Evolutionary conservation across 495 filamentous ascomycete genomes (phyloP).

Genomic region (Letharia columbiana): DNA sequence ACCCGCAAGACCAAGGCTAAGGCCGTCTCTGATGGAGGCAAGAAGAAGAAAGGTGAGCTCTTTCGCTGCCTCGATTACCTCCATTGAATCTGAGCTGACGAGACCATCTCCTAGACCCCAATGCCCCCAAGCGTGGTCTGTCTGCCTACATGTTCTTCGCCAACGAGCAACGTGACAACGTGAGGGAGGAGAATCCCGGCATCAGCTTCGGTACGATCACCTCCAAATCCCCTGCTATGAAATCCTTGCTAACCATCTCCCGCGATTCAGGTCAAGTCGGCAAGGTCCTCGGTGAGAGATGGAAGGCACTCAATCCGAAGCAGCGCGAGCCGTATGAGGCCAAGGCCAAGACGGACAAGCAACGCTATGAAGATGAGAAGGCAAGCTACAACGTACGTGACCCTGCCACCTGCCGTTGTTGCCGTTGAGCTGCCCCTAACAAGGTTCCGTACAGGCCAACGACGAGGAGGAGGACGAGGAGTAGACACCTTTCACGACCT

Average conservation of each 20-base stretch:
- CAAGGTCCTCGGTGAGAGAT: slow-evolving; percentile 93
- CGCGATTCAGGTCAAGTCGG: slow-evolving; percentile 74
- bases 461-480: slow-evolving; percentile 50
- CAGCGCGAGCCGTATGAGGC: slow-evolving; percentile 88
- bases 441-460: slow-evolving; percentile 30
- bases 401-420: neutral
- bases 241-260: slow-evolving; percentile 10
- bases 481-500: slow-evolving; percentile 25
- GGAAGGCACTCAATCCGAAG: slow-evolving; percentile 88
- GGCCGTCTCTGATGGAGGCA: slow-evolving; percentile 38
- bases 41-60: slow-evolving; percentile 77
- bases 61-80: slow-evolving; percentile 12
- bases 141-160: slow-evolving; percentile 99
- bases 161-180: slow-evolving; percentile 96
- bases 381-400: slow-evolving; percentile 73
- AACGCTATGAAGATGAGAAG: slow-evolving; percentile 98
- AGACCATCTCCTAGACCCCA: slow-evolving; percentile 59
- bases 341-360: slow-evolving; percentile 94
- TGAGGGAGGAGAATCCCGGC: slow-evolving; percentile 95
- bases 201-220: slow-evolving; percentile 78
- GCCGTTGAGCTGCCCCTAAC: slow-evolving; percentile 21
- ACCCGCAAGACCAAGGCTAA: slow-evolving; percentile 48
- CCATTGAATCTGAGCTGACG: slow-evolving; percentile 13
- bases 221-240: neutral
- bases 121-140: slow-evolving; percentile 96